Evolutionary conservation across 352 stramenopile species (phyloP), one percentile per base, ranked within the genome.

Genomic region (Globisporangium nagaii): DNA sequence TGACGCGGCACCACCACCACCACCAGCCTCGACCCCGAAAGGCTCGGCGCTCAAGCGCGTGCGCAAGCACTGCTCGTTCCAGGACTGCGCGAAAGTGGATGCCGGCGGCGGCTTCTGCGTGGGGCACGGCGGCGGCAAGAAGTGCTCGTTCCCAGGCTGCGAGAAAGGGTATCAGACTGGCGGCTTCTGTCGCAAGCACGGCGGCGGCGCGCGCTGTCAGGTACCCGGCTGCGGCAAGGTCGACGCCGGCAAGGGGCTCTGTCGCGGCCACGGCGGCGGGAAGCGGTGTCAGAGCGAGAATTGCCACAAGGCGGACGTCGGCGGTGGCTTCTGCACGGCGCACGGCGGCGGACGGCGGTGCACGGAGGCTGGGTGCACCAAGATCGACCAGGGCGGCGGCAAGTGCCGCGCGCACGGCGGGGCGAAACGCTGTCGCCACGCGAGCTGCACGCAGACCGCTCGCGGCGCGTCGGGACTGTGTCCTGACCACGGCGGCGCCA

Each of bases 21-120:
- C n/a, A n/a, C n/a, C 25, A 25, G 24, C 17, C 13, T 9, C 49
- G 24, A 47, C 49, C 7, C 49, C 36, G n/a, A 45, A 34, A 36
- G 34, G 44, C 32, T 30, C 55, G 19, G 54, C 25, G 9, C 71
- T 53, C 40, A 63, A 69, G 35, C 74, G 78, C n/a, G 58, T 63
- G 36, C 76, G 81, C 34, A 76, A 71, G 32, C 63, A 73, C 51
- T 95, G 84, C 60, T 75, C 71, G 15, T 46, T 67, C 47, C 4
- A 51, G 4, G 68, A 66, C 28, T 95, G 85, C 66, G 53, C 28
- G 30, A 93, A 92, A 49, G 71, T 93, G 32, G 85, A 91, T 61
- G 81, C 82, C 12, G 83, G 80, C 7, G 80, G 83, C 60, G 84
- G 84, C 41, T 86, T 81, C 51, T 95, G 85, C 64, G 85, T 95